Conservation (phyloP, 2,329 filamentous ascomycete species). For the Cladophialophora exuberans region DNA sequence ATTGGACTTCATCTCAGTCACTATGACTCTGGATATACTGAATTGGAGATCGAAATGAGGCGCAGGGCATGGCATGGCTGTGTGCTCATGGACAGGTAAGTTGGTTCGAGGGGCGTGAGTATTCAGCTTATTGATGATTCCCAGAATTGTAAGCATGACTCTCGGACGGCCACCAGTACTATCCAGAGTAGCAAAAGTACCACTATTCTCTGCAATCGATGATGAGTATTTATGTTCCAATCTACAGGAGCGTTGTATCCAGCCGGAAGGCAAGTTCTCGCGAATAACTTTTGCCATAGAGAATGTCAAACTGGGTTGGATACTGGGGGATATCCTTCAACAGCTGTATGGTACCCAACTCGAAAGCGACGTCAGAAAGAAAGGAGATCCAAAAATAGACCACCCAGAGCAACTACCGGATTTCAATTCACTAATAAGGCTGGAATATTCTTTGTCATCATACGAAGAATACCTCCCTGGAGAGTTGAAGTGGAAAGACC, state of each 20-base stretch:
- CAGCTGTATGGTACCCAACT: neutral
- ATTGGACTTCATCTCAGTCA: neutral
- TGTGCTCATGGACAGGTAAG: conserved; percentile 1
- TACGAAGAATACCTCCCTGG: conserved; percentile 1
- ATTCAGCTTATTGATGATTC: neutral
- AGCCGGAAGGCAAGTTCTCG: conserved; percentile 2
- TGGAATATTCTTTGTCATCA: neutral
- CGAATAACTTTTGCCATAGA: conserved; percentile 4
- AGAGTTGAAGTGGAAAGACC: neutral
- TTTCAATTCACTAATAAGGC: neutral
- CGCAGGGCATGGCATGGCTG: conserved; percentile 10
- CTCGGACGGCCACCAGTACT: neutral
- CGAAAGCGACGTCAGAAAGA: neutral
- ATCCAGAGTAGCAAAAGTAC: neutral
- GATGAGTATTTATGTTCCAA: conserved; percentile 2
- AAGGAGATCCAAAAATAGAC: neutral
- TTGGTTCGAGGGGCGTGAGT: neutral
- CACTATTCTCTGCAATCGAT: conserved; percentile 10
- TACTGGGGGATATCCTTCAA: neutral
- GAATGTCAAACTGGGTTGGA: conserved; percentile 7
- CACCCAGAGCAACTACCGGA: neutral
- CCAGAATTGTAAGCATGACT: conserved; percentile 10
- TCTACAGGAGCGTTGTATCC: neutral
- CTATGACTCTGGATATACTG: neutral
- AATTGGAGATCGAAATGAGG: conserved; percentile 6